Evolutionary conservation across 2,329 filamentous ascomycete genomes (phyloP).

Genomic region (Camillea tinctor): DNA sequence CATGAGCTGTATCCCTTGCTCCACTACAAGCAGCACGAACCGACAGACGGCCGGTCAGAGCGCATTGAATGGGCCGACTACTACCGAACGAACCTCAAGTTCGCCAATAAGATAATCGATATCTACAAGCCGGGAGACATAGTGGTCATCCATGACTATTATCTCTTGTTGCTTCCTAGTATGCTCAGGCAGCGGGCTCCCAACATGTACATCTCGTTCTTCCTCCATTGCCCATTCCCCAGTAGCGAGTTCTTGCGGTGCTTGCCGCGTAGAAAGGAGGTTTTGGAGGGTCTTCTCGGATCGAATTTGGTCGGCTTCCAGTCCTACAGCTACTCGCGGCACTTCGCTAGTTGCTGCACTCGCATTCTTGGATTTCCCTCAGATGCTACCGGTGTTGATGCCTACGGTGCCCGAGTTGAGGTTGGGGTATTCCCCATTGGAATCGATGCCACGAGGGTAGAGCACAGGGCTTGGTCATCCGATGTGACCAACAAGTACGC

Average conservation of each 20-base stretch:
- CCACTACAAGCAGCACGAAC: conserved; percentile 94
- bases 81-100: conserved; percentile 87
- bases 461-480: conserved; percentile 70
- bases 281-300: conserved; percentile 85
- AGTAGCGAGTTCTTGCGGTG: conserved; percentile 95
- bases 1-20: conserved; percentile 89
- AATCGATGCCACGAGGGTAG: conserved; percentile 81
- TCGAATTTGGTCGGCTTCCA: conserved; percentile 95
- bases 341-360: conserved; percentile 93
- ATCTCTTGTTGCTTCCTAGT: conserved; percentile 84
- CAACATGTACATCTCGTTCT: conserved; percentile 92
- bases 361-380: conserved; percentile 88
- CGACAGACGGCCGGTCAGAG: conserved; percentile 79
- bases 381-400: conserved; percentile 80
- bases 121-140: conserved; percentile 91
- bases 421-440: conserved; percentile 94
- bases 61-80: conserved; percentile 89
- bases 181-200: conserved; percentile 83
- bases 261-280: conserved; percentile 81
- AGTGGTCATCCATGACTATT: conserved; percentile 91
- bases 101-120: conserved; percentile 84
- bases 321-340: conserved; percentile 89
- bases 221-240: conserved; percentile 89
- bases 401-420: conserved; percentile 83
- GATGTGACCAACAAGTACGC: conserved; percentile 69